phyloP scores from a whole-genome alignment of 176 grass and related monocot species.

The Saccharum spontaneum region DNA sequence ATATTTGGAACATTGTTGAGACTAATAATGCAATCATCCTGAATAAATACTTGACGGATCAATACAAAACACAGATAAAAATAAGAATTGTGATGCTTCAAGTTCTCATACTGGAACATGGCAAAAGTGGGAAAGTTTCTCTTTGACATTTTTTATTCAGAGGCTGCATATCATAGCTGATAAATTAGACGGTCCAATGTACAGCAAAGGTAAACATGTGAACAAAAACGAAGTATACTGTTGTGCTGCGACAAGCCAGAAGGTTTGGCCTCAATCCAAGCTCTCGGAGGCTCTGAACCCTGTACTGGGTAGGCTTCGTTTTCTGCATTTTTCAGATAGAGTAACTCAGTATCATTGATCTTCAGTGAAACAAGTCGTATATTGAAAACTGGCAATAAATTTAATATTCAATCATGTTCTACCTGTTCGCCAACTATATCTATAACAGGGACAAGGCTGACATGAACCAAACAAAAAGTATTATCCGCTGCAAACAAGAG shows the following conservation, averaged over 20 bases:
- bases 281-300: conserved; percentile 46
- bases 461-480: conserved; percentile 60
- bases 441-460: conserved; percentile 60
- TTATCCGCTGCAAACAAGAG: conserved; percentile 35
- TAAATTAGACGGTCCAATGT: neutral
- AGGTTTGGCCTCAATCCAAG: conserved; percentile 54
- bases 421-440: conserved; percentile 65
- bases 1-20: conserved; percentile 61
- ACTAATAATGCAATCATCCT: conserved; percentile 44
- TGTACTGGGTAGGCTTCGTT: conserved; percentile 60
- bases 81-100: neutral
- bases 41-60: neutral
- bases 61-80: neutral
- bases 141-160: conserved; percentile 53
- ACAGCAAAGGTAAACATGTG: neutral
- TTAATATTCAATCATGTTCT: neutral
- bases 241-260: conserved; percentile 46
- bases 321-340: conserved; percentile 42
- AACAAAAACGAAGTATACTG: neutral
- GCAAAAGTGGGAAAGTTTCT: conserved; percentile 59
- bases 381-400: neutral
- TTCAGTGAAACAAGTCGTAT: neutral
- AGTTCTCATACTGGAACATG: conserved; percentile 45
- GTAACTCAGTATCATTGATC: neutral
- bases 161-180: conserved; percentile 28